A percentile compares a stretch with the other conserved stretches of the same genome.
Evolutionary conservation across 495 filamentous ascomycete species (phyloP).

Genomic region (Choiromyces venosus): DNA sequence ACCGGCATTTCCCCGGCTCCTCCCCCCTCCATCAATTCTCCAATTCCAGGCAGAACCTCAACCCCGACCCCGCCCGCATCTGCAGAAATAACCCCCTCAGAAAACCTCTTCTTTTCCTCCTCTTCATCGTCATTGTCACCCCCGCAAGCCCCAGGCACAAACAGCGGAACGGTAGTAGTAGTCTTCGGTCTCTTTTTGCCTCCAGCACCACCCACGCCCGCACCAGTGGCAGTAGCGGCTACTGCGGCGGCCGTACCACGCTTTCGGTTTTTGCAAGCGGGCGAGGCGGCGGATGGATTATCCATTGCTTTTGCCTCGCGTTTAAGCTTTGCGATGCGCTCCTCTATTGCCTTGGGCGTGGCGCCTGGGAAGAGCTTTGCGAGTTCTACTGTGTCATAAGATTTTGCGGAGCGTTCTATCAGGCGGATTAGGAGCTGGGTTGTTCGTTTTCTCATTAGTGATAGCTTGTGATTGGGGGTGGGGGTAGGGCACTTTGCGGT

Average conservation of each 20-base stretch:
- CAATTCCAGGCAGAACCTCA: background rate
- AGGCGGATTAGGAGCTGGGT: conserved; percentile 41
- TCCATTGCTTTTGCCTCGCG: conserved; percentile 42
- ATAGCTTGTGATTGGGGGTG: background rate
- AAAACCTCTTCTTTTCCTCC: background rate
- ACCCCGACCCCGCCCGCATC: background rate
- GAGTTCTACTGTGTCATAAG: conserved; percentile 40
- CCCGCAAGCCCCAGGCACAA: background rate
- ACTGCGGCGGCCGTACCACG: conserved; percentile 27
- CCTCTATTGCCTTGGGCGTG: conserved; percentile 42
- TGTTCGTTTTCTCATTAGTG: background rate
- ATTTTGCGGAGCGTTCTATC: conserved; percentile 42
- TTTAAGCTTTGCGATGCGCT: conserved; percentile 42
- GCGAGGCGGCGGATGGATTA: conserved; percentile 22
- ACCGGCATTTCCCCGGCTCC: background rate
- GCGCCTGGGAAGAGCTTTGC: conserved; percentile 40
- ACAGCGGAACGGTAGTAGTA: background rate
- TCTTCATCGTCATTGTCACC: background rate
- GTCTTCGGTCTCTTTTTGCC: conserved; percentile 14
- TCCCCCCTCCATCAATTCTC: background rate
- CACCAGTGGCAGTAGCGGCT: conserved; percentile 3
- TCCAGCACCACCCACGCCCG: background rate
- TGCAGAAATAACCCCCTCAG: background rate
- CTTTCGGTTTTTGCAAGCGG: conserved; percentile 27
- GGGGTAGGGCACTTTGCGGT: conserved; percentile 32